Evolutionary conservation across 2,329 filamentous ascomycete genomes (phyloP), one percentile per base, ranked within the genome.

Genomic region (Colletotrichum costaricense): DNA sequence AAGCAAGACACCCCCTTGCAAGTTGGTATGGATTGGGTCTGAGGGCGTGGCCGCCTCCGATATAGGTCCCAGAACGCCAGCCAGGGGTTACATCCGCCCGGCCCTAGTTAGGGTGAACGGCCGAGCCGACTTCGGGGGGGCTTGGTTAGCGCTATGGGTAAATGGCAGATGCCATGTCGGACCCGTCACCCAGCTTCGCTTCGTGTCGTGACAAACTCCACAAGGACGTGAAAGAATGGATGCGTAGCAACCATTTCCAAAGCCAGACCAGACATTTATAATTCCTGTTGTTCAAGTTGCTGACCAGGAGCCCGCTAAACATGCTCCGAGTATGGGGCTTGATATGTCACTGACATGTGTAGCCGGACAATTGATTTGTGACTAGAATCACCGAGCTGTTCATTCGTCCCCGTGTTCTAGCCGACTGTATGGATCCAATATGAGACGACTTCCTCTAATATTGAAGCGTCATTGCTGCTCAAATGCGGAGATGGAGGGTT

Each of bases 41-140:
- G 60, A 49, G 22, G n/a, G 22, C 55, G 42, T 66, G 66, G 66
- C 56, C 54, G 52, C 71, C 42, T 75, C 73, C 73, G 73, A 75
- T 75, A 71, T 75, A 75, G 74, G 74, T 62, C 72, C 56, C 67
- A 57, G 66, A 28, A 62, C 35, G 55, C 42, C 42, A n/a, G 57
- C 54, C 54, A 68, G 63, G 72, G 72, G 68, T 55, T 55, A 30
- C 63, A 64, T 55, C 57, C 57, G 69, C 46, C 52, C 63, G 68
- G 63, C 71, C 73, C 65, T 73, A 64, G 73, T 66, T 55, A 26
- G 64, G 67, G 64, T 54, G 55, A 65, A 73, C 52, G 71, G 66
- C 73, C 73, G 73, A 74, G 72, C 72, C 72, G 72, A 74, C 59
- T 60, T 72, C 72, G 72, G 72, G 56, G 69, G 59, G 57, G 42